A percentile compares a stretch with the other conserved stretches of the same genome.
phyloP scores from a whole-genome alignment of 1,284 basidiomycete species.

The Apiotrichum gracile region DNA sequence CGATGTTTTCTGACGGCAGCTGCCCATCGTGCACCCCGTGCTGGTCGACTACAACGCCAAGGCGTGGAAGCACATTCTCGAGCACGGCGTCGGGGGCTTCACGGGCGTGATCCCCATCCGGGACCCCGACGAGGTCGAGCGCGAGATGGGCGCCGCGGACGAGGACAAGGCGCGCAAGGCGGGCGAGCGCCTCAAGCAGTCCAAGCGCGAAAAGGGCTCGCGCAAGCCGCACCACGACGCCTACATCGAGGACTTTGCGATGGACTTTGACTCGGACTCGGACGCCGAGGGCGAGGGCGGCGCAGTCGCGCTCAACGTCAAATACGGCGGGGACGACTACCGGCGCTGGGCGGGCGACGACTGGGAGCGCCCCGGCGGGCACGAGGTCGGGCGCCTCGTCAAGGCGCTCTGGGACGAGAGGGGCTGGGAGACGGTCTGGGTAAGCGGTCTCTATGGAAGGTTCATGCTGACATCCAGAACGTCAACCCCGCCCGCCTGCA shows the following conservation, averaged over 20 bases:
- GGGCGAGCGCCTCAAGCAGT: no score
- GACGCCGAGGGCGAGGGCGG: no score
- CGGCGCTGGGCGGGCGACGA: conserved; percentile 30
- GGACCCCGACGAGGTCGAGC: neutral
- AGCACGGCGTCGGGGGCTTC: conserved; percentile 40
- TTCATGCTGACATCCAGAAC: conserved; percentile 8
- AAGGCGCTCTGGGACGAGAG: conserved; percentile 38
- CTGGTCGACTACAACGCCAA: conserved; percentile 31
- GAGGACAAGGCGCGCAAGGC: conserved; percentile 2
- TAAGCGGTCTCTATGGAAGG: conserved; percentile 10
- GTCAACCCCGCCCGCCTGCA: conserved; percentile 40
- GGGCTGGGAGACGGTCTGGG: conserved; percentile 47
- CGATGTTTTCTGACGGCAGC: no score
- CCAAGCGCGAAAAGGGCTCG: no score
- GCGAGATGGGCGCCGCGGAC: neutral
- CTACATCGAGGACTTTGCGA: conserved; percentile 29
- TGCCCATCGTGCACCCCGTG: conserved; percentile 41
- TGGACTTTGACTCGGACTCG: no score
- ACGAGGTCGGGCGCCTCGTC: conserved; percentile 42
- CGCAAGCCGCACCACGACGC: no score
- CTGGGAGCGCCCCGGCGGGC: conserved; percentile 31
- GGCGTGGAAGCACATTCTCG: conserved; percentile 37
- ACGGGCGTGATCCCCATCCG: conserved; percentile 31
- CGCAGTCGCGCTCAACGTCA: no score
- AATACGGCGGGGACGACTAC: conserved; percentile 25